phyloP scores from a whole-genome alignment of 1,284 basidiomycete species.

The Hymenochaete sp. region DNA sequence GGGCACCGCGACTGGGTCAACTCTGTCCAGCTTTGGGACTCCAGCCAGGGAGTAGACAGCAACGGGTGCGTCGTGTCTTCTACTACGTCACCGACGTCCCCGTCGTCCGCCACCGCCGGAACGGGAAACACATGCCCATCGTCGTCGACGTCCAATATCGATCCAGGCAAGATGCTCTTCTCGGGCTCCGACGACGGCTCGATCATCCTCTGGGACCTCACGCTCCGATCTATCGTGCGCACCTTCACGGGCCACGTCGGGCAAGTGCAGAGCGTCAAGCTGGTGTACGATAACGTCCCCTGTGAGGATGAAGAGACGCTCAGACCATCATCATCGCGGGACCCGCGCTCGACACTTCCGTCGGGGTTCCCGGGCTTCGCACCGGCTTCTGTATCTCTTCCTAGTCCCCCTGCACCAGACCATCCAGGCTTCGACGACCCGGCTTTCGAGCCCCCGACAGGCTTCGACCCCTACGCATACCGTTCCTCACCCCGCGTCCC shows the following conservation, averaged over 20 bases:
- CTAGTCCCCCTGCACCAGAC: slow-evolving; percentile 15
- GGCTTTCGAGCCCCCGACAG: slow-evolving; percentile 17
- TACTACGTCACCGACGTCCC: slow-evolving; percentile 26
- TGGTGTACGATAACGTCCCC: slow-evolving; percentile 57
- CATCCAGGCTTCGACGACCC: slow-evolving; percentile 21
- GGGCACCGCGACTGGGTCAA: slow-evolving; percentile 98
- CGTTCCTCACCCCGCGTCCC: slow-evolving; percentile 11
- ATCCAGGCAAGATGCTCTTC: slow-evolving; percentile 88
- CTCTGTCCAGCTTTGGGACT: slow-evolving; percentile 89
- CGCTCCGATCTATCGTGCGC: slow-evolving; percentile 70
- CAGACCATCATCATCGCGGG: slow-evolving; percentile 4
- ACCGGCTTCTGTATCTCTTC: slow-evolving; percentile 21
- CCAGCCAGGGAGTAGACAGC: slow-evolving; percentile 35
- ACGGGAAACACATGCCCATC: no score
- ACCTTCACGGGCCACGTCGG: slow-evolving; percentile 88
- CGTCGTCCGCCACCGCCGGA: slow-evolving; percentile 28
- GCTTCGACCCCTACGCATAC: slow-evolving; percentile 21
- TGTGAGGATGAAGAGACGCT: slow-evolving; percentile 22
- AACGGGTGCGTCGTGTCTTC: slow-evolving; percentile 16
- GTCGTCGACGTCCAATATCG: no score
- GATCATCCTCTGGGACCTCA: slow-evolving; percentile 93
- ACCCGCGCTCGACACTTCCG: slow-evolving; percentile 18
- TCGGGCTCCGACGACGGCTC: slow-evolving; percentile 93
- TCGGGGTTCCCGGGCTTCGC: slow-evolving; percentile 22
- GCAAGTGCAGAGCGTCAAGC: slow-evolving; percentile 87